phyloP scores from a whole-genome alignment of 2,329 filamentous ascomycete genomes.

The Colletotrichum falcatum region DNA sequence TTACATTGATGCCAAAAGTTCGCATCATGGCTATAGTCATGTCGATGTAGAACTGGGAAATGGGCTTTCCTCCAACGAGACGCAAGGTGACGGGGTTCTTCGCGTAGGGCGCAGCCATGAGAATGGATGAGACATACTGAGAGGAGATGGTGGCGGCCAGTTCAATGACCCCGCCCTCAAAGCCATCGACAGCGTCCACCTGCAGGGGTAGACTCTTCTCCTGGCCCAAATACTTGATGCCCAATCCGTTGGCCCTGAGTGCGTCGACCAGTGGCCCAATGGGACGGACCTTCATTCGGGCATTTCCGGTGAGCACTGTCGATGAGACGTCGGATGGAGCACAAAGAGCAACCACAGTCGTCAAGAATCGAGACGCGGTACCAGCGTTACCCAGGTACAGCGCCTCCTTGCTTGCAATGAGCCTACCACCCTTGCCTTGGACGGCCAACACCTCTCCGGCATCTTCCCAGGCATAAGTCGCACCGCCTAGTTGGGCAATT shows the following conservation, averaged over 20 bases:
- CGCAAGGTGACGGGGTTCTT: slow-evolving; percentile 92
- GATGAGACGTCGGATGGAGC: slow-evolving; percentile 72
- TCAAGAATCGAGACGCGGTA: slow-evolving; percentile 94
- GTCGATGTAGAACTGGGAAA: slow-evolving; percentile 96
- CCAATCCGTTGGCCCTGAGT: slow-evolving; percentile 86
- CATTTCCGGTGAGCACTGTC: slow-evolving; percentile 91
- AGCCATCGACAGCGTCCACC: slow-evolving; percentile 84
- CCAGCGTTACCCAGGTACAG: slow-evolving; percentile 97
- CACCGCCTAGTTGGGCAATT: slow-evolving; percentile 85
- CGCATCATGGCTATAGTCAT: slow-evolving; percentile 99
- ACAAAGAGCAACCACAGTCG: slow-evolving; percentile 89
- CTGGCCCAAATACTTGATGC: slow-evolving; percentile 86
- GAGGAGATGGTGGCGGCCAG: slow-evolving; percentile 96
- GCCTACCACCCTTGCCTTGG: slow-evolving; percentile 87
- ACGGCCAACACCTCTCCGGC: slow-evolving; percentile 92
- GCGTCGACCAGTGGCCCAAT: slow-evolving; percentile 95
- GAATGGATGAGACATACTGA: slow-evolving; percentile 97
- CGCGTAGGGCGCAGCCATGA: slow-evolving; percentile 97
- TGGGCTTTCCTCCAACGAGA: slow-evolving; percentile 95
- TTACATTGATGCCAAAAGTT: slow-evolving; percentile 86
- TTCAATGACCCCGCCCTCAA: slow-evolving; percentile 88
- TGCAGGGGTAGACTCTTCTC: slow-evolving; percentile 86
- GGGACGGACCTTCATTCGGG: slow-evolving; percentile 94
- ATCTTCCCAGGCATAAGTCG: slow-evolving; percentile 93
- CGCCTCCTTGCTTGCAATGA: slow-evolving; percentile 79